phyloP scores from a whole-genome alignment of 345 rosid species.

The Brassica rapa region DNA sequence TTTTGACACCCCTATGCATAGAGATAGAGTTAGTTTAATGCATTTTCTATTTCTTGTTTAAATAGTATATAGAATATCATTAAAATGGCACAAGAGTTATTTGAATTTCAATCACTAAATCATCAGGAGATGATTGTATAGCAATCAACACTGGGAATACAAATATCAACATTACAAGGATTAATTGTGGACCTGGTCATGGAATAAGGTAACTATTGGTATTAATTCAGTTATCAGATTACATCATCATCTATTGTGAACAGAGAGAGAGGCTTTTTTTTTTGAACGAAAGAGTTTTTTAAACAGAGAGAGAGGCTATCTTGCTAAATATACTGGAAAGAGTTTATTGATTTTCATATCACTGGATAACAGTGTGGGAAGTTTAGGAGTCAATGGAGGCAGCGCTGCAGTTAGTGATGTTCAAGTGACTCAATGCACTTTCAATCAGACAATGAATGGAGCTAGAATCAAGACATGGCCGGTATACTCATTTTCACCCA shows the following conservation, averaged over 20 bases:
- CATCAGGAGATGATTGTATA: slow-evolving; percentile 36
- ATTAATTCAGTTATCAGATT: background rate
- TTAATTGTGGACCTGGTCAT: slow-evolving; percentile 40
- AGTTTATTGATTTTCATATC: background rate
- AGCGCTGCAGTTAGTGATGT: slow-evolving; percentile 25
- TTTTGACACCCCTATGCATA: too few species aligned
- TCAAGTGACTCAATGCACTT: slow-evolving; percentile 27
- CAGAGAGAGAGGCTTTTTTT: background rate
- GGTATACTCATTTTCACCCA: slow-evolving; percentile 1
- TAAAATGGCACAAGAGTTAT: background rate
- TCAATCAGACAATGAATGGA: slow-evolving; percentile 29
- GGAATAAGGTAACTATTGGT: slow-evolving; percentile 33
- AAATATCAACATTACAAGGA: slow-evolving; percentile 28
- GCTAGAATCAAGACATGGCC: slow-evolving; percentile 39
- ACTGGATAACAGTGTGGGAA: slow-evolving; percentile 32
- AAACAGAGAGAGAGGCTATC: background rate
- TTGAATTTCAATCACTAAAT: background rate
- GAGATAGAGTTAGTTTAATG: background rate
- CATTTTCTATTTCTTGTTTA: background rate
- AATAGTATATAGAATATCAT: background rate
- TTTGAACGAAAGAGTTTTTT: too few species aligned
- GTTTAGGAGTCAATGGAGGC: slow-evolving; percentile 19
- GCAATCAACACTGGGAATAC: slow-evolving; percentile 31
- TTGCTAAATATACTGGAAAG: background rate
- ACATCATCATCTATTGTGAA: background rate